Evolutionary conservation across 345 rosid species (phyloP).

Genomic region (Brassica napus): DNA sequence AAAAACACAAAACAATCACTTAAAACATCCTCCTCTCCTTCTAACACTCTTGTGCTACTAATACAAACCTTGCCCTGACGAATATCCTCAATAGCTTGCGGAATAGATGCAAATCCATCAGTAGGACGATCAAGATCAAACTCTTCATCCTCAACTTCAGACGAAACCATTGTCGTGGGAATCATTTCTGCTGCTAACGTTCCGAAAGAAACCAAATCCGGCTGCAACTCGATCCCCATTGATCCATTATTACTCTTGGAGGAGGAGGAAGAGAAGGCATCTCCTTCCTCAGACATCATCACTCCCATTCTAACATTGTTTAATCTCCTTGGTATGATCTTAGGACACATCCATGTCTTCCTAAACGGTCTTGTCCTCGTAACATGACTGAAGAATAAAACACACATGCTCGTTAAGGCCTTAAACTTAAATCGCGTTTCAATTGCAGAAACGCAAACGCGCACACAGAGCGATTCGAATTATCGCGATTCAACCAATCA

Average conservation of each 20-base stretch:
- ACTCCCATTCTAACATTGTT: conserved; percentile 43
- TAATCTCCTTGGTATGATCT: conserved; percentile 14
- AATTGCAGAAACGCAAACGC: background rate
- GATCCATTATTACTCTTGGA: conserved; percentile 45
- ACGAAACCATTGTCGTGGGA: conserved; percentile 34
- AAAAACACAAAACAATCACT: background rate
- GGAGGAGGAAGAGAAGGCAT: conserved; percentile 39
- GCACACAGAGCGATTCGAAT: background rate
- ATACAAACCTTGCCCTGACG: conserved; percentile 67
- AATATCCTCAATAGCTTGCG: conserved; percentile 77
- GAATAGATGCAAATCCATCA: conserved; percentile 62
- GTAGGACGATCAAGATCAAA: conserved; percentile 67
- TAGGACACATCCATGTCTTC: conserved; percentile 16
- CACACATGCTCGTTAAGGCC: background rate
- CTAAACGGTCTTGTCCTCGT: conserved; percentile 1
- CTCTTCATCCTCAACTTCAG: conserved; percentile 50
- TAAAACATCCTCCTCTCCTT: background rate
- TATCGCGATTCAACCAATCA: background rate
- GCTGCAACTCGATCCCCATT: conserved; percentile 44
- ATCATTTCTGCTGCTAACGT: conserved; percentile 54
- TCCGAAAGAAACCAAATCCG: conserved; percentile 51
- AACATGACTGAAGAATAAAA: conserved; percentile 19
- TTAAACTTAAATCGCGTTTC: background rate
- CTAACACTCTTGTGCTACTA: background rate
- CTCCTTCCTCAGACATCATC: conserved; percentile 56